phyloP scores from a whole-genome alignment of 192 early-diverging fungal genomes.

The Coemansia sp. region DNA sequence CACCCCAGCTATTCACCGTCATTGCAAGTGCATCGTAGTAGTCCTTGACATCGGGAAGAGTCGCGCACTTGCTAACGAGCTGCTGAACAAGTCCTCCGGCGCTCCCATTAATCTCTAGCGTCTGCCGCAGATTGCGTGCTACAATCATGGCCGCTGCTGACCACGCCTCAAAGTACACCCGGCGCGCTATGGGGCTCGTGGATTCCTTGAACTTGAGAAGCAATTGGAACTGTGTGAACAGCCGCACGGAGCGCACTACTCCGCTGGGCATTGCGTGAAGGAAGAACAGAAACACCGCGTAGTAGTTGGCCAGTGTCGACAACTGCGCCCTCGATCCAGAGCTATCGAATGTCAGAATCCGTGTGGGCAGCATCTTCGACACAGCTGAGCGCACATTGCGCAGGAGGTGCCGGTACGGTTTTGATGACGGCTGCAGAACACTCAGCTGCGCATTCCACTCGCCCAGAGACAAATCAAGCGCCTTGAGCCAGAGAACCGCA shows the following conservation, averaged over 20 bases:
- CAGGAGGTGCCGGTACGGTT: conserved; percentile 15
- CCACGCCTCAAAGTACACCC: conserved; percentile 57
- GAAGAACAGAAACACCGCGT: conserved; percentile 52
- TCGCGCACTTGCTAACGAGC: conserved; percentile 5
- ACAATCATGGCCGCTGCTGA: conserved; percentile 38
- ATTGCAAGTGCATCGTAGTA: conserved; percentile 30
- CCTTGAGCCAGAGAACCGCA: conserved; percentile 41
- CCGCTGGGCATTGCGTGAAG: conserved; percentile 47
- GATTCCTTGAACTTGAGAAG: conserved; percentile 50
- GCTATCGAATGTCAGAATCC: conserved; percentile 39
- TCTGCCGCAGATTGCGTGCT: conserved; percentile 9
- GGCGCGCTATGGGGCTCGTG: conserved; percentile 31
- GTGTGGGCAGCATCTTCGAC: conserved; percentile 53
- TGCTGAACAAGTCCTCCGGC: conserved; percentile 2
- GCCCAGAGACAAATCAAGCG: conserved; percentile 25
- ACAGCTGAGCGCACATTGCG: conserved; percentile 38
- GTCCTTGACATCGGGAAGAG: conserved; percentile 7
- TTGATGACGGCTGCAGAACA: conserved; percentile 6
- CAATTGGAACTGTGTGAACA: conserved; percentile 45
- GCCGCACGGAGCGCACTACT: conserved; percentile 36
- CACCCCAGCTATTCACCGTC: conserved; percentile 34
- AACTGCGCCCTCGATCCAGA: conserved; percentile 17
- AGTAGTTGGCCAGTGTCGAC: conserved; percentile 52
- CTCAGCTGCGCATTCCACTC: conserved; percentile 23
- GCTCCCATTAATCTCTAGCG: conserved; percentile 15